Base-by-base conservation (phyloP, 768 basidiomycete genomes). In the Leccinum subtestaceum region DNA sequence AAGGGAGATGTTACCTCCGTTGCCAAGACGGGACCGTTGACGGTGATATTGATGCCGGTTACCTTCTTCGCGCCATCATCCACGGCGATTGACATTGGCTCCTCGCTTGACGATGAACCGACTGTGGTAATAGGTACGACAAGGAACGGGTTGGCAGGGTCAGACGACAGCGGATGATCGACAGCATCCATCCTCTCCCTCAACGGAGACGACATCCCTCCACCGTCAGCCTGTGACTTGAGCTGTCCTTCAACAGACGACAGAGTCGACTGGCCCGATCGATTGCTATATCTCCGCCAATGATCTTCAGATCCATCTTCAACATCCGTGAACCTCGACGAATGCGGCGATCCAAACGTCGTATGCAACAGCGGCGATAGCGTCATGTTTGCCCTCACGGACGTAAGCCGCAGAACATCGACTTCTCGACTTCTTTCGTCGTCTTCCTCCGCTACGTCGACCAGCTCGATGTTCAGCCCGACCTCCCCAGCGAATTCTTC, bases 281-380 rank as follows among this genome's bases (percentile, higher is more conserved):
- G 62, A 57, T 58, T 61, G 21, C 64, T 66, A 38, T 57, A 29
- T 48, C 65, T 60, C 59, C 54, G 67, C 15, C 48, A 55, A 19
- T 65, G 56, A 38, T 60, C 65, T 38, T 70, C 70, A 5, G 69
- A 67, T 31, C 65, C 67, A 15, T 69, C 72, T 43, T 72, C 72
- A 12, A 56, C 17, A 23, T 74, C 71, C 31, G 73, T 71, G 51
- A 64, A 67, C 58, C 66, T 60, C 36, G 70, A 70, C 17, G 75
- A 70, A 61, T 68, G 61, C 3, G 77, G 78, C 15, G 78, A 78
- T 46, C 75, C 71, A 63, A 81, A 80, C 9, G 70, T 70, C 32
- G 78, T 73, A 64, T 79, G 77, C 45, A 79, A 63, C 8, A 79
- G 56, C 17, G 79, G 78, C 8, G 77, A 77, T 1, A 72, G 48